A percentile compares a stretch with the other conserved stretches of the same genome.
These are phyloP conservation scores for Mucor indicus DNA, from an alignment of 371 early-diverging fungal species.

Conservation along the genomic window DNA sequence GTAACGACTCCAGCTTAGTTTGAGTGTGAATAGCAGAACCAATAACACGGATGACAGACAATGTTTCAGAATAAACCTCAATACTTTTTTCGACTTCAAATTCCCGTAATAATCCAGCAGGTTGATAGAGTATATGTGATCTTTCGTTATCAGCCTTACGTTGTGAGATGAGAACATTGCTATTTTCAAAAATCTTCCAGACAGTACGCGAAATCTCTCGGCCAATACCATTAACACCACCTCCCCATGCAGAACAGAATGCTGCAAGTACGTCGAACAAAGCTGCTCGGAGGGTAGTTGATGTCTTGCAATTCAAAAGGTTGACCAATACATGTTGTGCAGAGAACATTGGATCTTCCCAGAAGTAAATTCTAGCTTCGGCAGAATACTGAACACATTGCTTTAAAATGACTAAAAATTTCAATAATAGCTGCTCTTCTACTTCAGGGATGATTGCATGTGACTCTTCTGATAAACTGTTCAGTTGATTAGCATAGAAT, in stretches of 20 bases:
- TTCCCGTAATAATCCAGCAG: constrained; percentile 28
- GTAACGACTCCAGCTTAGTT: constrained; percentile 30
- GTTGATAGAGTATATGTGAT: constrained; percentile 3
- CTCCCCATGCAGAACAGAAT: constrained; percentile 42
- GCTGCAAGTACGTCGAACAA: constrained; percentile 39
- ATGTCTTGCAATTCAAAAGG: constrained; percentile 22
- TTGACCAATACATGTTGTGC: constrained; percentile 11
- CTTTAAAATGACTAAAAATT: constrained; percentile 27
- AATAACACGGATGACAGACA: constrained; percentile 76
- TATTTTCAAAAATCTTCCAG: constrained; percentile 32
- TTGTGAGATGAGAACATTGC: constrained; percentile 24
- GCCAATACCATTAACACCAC: constrained; percentile 28
- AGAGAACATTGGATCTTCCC: constrained; percentile 7
- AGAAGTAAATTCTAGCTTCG: constrained; percentile 29
- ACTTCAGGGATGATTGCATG: constrained; percentile 14
- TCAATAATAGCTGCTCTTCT: constrained; percentile 29
- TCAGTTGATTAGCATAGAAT: constrained; percentile 24
- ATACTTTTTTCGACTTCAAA: constrained; percentile 38
- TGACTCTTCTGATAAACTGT: constrained; percentile 7
- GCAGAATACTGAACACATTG: constrained; percentile 40
- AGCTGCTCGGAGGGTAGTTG: constrained; percentile 33
- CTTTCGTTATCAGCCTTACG: constrained; percentile 2
- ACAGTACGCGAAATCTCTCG: constrained; percentile 21
- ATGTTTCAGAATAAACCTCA: constrained; percentile 81
- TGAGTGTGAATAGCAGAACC: constrained; percentile 68